Base-by-base conservation (phyloP, 495 filamentous ascomycete genomes). In the Hypoxylon cercidicola region DNA sequence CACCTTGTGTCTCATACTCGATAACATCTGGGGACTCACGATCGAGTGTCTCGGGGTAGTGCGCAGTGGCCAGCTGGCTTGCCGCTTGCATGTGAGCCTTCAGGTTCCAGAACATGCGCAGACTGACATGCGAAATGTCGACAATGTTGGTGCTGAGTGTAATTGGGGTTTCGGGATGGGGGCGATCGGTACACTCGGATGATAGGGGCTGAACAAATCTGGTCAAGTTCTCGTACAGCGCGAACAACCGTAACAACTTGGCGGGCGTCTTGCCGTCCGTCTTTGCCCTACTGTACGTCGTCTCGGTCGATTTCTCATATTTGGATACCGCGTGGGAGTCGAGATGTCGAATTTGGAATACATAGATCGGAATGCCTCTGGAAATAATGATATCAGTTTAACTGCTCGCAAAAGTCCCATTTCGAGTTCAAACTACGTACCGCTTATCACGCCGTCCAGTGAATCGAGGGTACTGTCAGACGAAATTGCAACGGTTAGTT, bases 91-190 rank as follows among this genome's bases (percentile, higher is more conserved):
- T 95, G 72, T 96, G 92, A 8, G 77, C 77, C 81, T 93, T 92
- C 72, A 97, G 78, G 75, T 93, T 93, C 93, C 93, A 97, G 72
- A 97, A 94, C 78, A 94, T 92, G 81, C 90, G 90, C 75, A 97
- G 74, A 13, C 91, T 90, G 3, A 96, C 92, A 28, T 86, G 83
- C 48, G 86, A 89, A 52, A 97, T 89, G 73, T 97, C 92, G 54
- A 96, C 92, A 53, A 97, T 94, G 74, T 95, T 96, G 65, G 89
- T 96, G 55, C 86, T 89, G 53, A 92, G 87, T n/a, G 91, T 90
- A 45, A 95, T 89, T 2, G 93, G 93, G 9, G 88, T 92, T 48
- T 87, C 82, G 12, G 87, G 81, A 73, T 93, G 80, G 3, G 88
- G 84, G 66, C 93, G 84, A 57, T 90, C 82, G 37, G 75, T 73